Evolutionary conservation across 371 early-diverging fungal genomes (phyloP).

Genomic region (Mucor lusitanicus): DNA sequence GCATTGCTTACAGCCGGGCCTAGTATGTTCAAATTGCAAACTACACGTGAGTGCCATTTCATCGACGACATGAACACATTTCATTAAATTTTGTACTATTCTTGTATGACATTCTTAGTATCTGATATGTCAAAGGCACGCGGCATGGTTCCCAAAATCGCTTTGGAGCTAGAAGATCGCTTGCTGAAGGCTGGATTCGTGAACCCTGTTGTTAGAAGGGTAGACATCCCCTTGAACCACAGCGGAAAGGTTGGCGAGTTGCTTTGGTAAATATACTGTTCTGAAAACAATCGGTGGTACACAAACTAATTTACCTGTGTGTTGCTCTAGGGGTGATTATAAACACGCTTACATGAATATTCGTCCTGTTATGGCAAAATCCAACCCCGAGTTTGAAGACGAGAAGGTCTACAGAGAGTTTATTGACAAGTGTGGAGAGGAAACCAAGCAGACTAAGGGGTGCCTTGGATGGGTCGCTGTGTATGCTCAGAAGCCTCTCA

Average conservation of each 20-base stretch:
- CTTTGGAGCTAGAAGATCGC: constrained; percentile 13
- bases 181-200: constrained; percentile 15
- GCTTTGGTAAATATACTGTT: constrained; percentile 12
- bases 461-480: constrained; percentile 3
- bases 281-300: no score
- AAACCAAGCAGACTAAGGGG: constrained; percentile 5
- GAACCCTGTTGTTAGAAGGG: background rate
- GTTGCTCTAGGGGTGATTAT: constrained; percentile 27
- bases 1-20: constrained; percentile 6
- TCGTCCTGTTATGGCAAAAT: constrained; percentile 13
- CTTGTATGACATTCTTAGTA: constrained; percentile 4
- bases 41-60: background rate
- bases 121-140: constrained; percentile 1
- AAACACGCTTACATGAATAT: constrained; percentile 17
- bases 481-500: constrained; percentile 19
- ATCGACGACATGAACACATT: background rate
- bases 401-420: constrained; percentile 2
- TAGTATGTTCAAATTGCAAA: background rate
- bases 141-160: background rate
- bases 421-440: constrained; percentile 8
- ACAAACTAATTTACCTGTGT: background rate
- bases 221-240: constrained; percentile 25
- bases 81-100: background rate
- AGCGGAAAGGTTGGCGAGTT: constrained; percentile 21
- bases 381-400: constrained; percentile 15